Base-by-base conservation (phyloP, 495 filamentous ascomycete species). In the Annulohypoxylon maeteangense region DNA sequence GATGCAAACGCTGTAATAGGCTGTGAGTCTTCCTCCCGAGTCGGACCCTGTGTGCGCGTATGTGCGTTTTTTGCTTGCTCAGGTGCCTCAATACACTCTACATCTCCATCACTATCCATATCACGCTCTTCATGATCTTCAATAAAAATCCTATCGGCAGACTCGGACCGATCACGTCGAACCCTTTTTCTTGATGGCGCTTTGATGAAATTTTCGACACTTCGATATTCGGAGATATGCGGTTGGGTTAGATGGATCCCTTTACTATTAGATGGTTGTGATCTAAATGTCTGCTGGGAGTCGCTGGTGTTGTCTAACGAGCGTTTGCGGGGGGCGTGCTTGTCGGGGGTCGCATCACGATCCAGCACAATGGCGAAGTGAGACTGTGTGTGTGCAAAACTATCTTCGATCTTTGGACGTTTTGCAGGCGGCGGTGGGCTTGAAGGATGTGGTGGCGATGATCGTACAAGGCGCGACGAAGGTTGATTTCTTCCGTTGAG, bases 371-470 rank as follows among this genome's bases (percentile, higher is more conserved):
- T 31, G 12, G 18, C 62, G 31, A 75, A 75, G 1, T 38, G 60
- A 57, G 62, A 53, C 1, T 51, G 25, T 25, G 59, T 58, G 10
- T 67, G 63, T 57, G 14, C 25, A 50, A 11, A 34, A 14, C 25
- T 25, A 34, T 68, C 66, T 61, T 60, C 58, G 32, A 66, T 25
- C 32, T 66, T 81, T 44, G 62, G 70, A 36, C 77, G 79, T 58
- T 80, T 82, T 7, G 74, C 27, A 12, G 64, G 42, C 6, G 76
- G 74, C 34, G 64, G 74, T 29, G 64, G 32, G 48, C 51, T 69
- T 4, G 70, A 54, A 27, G 32, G 12, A 11, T 44, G 53, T 7
- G 25, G 14, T 7, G 53, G 32, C 6, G 47, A 18, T 4, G 70
- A 56, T 48, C 50, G 54, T 23, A 16, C 4, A 67, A 50, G 20